Conservation (phyloP, 106 monocot species). For the Chionographis japonica region DNA sequence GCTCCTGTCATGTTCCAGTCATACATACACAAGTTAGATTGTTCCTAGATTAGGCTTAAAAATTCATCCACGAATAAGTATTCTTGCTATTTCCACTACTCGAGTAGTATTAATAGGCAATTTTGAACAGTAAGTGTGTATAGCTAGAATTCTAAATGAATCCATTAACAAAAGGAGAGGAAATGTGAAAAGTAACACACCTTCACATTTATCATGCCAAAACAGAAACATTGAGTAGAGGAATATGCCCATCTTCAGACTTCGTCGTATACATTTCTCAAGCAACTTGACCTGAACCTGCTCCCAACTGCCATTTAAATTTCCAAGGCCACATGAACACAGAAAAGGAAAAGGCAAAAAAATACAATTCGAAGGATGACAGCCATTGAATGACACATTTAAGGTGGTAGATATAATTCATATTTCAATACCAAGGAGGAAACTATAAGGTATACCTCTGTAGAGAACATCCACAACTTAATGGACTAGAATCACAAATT, state of each 20-base stretch:
- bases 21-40: too few species aligned
- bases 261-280: slow-evolving; percentile 47
- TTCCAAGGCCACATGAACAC: slow-evolving; percentile 20
- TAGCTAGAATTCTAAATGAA: too few species aligned
- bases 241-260: slow-evolving; percentile 37
- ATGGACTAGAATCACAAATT: slow-evolving; percentile 17
- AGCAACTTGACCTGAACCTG: slow-evolving; percentile 61
- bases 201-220: slow-evolving; percentile 38
- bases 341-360: slow-evolving; percentile 3
- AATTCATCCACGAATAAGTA: too few species aligned
- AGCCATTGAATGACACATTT: neutral
- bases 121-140: too few species aligned
- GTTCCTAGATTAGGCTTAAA: too few species aligned
- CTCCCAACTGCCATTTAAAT: slow-evolving; percentile 84
- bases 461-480: slow-evolving; percentile 25
- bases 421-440: neutral
- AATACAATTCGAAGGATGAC: neutral
- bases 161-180: neutral
- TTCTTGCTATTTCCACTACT: too few species aligned
- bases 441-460: slow-evolving; percentile 41
- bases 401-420: neutral
- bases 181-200: slow-evolving; percentile 21
- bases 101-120: too few species aligned
- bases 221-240: slow-evolving; percentile 59
- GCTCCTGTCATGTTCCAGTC: too few species aligned